Evolutionary conservation across 1,284 basidiomycete genomes (phyloP).

Genomic region (Microbotryum violaceum): DNA sequence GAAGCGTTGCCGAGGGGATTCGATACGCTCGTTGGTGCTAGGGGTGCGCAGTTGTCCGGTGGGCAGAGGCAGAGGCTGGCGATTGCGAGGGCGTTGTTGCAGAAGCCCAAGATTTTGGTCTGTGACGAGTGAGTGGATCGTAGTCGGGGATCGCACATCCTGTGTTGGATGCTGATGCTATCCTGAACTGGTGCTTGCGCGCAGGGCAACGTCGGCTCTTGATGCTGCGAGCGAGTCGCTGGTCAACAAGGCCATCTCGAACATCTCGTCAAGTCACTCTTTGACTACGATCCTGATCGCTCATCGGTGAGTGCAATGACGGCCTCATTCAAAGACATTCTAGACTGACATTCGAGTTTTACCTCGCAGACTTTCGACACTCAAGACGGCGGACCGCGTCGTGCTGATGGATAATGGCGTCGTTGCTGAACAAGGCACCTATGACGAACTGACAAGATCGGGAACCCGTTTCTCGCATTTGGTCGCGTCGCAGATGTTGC

Average conservation of each 20-base stretch:
- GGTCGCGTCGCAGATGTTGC: constrained; percentile 26
- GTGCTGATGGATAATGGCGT: constrained; percentile 63
- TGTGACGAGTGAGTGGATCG: constrained; percentile 43
- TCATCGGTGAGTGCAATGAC: constrained; percentile 49
- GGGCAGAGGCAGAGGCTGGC: constrained; percentile 48
- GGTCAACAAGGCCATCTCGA: constrained; percentile 86
- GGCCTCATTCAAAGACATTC: constrained; percentile 36
- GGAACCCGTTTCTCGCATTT: constrained; percentile 34
- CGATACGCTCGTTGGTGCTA: constrained; percentile 53
- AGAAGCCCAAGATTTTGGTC: constrained; percentile 46
- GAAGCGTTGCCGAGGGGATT: constrained; percentile 81
- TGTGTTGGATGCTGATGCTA: neutral
- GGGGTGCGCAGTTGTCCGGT: constrained; percentile 27
- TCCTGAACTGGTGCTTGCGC: neutral
- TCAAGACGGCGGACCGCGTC: constrained; percentile 34
- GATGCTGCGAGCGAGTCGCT: constrained; percentile 75
- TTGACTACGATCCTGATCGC: constrained; percentile 86
- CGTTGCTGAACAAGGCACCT: constrained; percentile 76
- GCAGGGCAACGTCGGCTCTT: constrained; percentile 58
- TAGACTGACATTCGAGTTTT: neutral
- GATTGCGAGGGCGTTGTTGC: constrained; percentile 47
- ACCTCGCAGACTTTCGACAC: constrained; percentile 51
- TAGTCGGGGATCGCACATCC: neutral
- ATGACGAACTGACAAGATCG: constrained; percentile 53
- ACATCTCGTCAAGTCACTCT: constrained; percentile 63